Evolutionary conservation across 352 stramenopile species (phyloP), one percentile per base, ranked within the genome.

Genomic region (Globisporangium cylindrosporum): DNA sequence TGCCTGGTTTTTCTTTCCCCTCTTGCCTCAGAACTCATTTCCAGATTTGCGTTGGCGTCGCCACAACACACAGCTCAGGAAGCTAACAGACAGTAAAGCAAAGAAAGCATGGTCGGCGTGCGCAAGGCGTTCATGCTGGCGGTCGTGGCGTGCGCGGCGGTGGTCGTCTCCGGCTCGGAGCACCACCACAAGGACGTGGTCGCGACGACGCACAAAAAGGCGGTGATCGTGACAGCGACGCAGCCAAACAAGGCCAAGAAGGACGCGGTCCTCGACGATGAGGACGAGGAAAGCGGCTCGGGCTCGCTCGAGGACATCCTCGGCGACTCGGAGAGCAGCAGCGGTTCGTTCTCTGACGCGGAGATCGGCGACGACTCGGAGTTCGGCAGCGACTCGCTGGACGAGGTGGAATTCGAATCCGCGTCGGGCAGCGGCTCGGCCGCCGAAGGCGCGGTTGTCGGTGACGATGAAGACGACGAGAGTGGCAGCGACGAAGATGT

Each of bases 401-500:
- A 18, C 2, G 25, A 36, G 12, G 25, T 59, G 53, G 53, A 36
- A 18, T 27, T 59, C 24, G 53, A 10, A 20, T 59, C 53, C 7
- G 29, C 29, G 25, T 34, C 43, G n/a, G 48, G 24, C 41, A 59
- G 29, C 29, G 27, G 24, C 14, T 43, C 61, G 29, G 18, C 29
- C 7, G 27, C 36, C 12, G 36, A 22, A 22, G 24, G 4, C 14
- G 3, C 36, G 12, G 62, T 22, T n/a, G 62, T 67, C 9, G 62
- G 51, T 20, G 61, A 59, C 1, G 61, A 59, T 14, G 61, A 57
- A 4, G 46, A 59, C 25, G 38, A 57, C 14, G 60, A 66, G 15
- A 46, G 59, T 18, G 46, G 20, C 10, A 54, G 62, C 1, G 70
- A 54, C 1, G 66, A 70, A 22, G 77, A 73, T 12, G 68, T 72